Evolutionary conservation across 1,139 yeast species (phyloP).

Genomic region (Pichia sp.): DNA sequence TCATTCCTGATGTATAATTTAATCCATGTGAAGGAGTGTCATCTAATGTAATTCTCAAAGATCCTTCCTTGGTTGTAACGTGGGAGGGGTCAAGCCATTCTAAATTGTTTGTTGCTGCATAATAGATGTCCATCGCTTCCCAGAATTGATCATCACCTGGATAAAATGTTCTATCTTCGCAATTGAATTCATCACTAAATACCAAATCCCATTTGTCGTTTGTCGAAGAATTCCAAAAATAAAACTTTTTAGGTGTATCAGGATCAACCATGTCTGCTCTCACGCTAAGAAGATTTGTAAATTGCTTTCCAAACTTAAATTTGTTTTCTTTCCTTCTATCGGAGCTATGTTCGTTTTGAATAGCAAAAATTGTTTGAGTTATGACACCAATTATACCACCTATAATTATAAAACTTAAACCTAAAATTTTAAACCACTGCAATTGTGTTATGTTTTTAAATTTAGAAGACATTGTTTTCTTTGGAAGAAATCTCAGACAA

Average conservation of each 20-base stretch:
- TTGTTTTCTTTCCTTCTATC: not conserved
- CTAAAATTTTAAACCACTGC: slow-evolving; percentile 4
- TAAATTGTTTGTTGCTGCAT: slow-evolving; percentile 72
- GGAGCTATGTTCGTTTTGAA: not conserved
- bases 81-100: slow-evolving; percentile 93
- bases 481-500: too few relatives aligned
- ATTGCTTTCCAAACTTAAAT: slow-evolving; percentile 2
- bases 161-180: slow-evolving; percentile 76
- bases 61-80: slow-evolving; percentile 56
- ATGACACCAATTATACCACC: slow-evolving; percentile 1
- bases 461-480: too few relatives aligned
- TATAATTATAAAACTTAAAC: not conserved
- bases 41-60: slow-evolving; percentile 59
- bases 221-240: slow-evolving; percentile 34
- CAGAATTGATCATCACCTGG: slow-evolving; percentile 82
- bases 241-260: slow-evolving; percentile 61
- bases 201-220: slow-evolving; percentile 67
- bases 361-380: slow-evolving; percentile 3
- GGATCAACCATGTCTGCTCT: slow-evolving; percentile 42
- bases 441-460: not conserved
- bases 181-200: slow-evolving; percentile 78
- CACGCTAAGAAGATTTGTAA: not conserved
- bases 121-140: slow-evolving; percentile 67
- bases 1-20: slow-evolving; percentile 74
- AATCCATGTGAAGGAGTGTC: slow-evolving; percentile 65